phyloP scores from a whole-genome alignment of 2,329 filamentous ascomycete species.

The Fusarium sp. region DNA sequence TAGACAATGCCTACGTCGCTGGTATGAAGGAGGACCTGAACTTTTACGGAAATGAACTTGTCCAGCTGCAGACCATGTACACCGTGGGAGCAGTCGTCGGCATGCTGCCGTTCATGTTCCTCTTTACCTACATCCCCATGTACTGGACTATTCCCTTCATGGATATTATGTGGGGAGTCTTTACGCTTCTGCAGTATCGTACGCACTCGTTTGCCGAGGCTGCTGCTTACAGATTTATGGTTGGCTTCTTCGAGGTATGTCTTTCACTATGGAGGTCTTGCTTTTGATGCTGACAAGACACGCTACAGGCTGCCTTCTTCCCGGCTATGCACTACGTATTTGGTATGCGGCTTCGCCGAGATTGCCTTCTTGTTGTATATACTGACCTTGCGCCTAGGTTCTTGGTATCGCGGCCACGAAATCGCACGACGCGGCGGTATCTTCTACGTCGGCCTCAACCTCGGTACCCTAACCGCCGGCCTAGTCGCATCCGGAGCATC shows the following conservation, averaged over 20 bases:
- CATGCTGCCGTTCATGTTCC: neutral
- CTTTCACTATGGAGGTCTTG: too few species aligned
- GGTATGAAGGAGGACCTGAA: neutral
- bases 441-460: constrained; percentile 61
- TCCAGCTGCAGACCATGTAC: neutral
- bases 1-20: neutral
- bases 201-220: constrained; percentile 60
- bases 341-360: neutral
- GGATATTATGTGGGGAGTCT: constrained; percentile 66
- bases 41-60: neutral
- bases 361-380: rapidly evolving
- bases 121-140: constrained; percentile 60
- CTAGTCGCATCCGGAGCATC: constrained; percentile 59
- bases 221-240: constrained; percentile 64
- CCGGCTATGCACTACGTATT: neutral
- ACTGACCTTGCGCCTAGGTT: constrained; percentile 44
- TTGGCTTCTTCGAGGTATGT: constrained; percentile 61
- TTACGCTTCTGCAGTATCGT: constrained; percentile 67
- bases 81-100: neutral
- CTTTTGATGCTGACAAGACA: neutral
- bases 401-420: constrained; percentile 63
- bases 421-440: constrained; percentile 61
- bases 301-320: neutral
- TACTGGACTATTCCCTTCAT: constrained; percentile 62
- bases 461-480: constrained; percentile 64